Evolutionary conservation across 208 protist genomes (phyloP), one percentile per base, ranked within the genome.

Genomic region (Crithidia thermophila): DNA sequence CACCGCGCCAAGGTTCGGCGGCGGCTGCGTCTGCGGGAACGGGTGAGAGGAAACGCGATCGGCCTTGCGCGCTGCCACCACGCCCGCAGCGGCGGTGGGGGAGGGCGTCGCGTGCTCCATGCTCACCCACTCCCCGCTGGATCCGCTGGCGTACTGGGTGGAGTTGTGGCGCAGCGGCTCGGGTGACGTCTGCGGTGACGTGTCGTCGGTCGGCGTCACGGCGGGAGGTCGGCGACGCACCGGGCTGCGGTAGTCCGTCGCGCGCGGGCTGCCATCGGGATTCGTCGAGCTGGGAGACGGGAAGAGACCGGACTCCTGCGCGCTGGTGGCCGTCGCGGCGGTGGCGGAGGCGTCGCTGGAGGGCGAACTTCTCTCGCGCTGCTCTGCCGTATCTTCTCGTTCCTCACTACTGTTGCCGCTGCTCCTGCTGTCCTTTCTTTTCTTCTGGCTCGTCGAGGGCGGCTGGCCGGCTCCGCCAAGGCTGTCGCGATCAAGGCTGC

Each of bases 171-270:
- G 50, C 25, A 33, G 2, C n/a, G 33, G n/a, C 14, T 60, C 21
- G 1, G 49, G 58, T 11, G 58, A 73, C 7, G 50, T 28, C 18
- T 6, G 30, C 30, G 14, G 23, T 18, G 58, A 45, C 1, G 50
- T 55, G 67, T 64, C 40, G 9, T 58, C 67, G 4, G 57, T 51
- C 30, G 67, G 31, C 7, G 31, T 56, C 40, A 61, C 58, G 30
- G 30, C 21, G 8, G 50, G 34, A 5, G 59, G 52, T n/a, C 60
- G 68, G 36, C 36, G 39, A 1, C 68, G 68, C 60, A 57, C 68
- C 7, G 68, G 60, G 23, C 68, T 75, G 28, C 68, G 60, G 68
- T 67, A 75, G 40, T 75, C 68, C 4, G 58, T 68, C 18, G 68
- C 42, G 13, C 52, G 60, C 9, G 59, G 59, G n/a, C 68, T 68